Base-by-base conservation (phyloP, 805 yeast genomes). In the Lipomyces mesembrius region DNA sequence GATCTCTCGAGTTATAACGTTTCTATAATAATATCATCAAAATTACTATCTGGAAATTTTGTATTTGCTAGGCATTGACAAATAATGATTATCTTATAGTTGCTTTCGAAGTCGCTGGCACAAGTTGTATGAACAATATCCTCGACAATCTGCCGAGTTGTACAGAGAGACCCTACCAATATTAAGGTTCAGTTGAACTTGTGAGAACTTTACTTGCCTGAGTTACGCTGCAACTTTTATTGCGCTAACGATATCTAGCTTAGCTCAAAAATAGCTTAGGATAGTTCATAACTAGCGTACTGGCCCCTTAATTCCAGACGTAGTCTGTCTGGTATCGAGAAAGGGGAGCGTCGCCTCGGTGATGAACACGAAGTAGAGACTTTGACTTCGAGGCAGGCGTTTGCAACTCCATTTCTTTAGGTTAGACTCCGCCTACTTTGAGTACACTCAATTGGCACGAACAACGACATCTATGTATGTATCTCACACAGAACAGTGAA, bases 41-140 rank as follows among this genome's bases (percentile, higher is more conserved):
- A 43, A 6, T 17, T 6, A 43, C 49, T 43, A 35, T 37, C 39
- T 11, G 39, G 39, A 35, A 17, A 43, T 17, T n/a, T 8, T 43
- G n/a, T n/a, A 43, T 39, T 7, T 51, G 29, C 55, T 54, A 54
- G 12, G 43, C 59, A 55, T 61, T 29, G 57, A 55, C 43, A 29
- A 8, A n/a, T 52, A 35, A 3, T 25, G 22, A 17, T n/a, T 3
- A 25, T 43, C 49, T 17, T n/a, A 43, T 6, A 17, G 2, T 14
- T 43, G 49, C 49, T 43, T 43, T 43, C 49, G 49, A 37, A 12
- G 49, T 43, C 49, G 22, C 20, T 43, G 20, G 20, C 20, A 12
- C 20, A n/a, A 43, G 1, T 43, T 9, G 49, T 43, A 43, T n/a
- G 9, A 6, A n/a, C 49, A n/a, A n/a, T 43, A n/a, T 43, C 22